Evolutionary conservation across 306 rosid genomes (phyloP).

Genomic region (cucumber (Cucumis sativus)): Cucumber_9930_V3 NC_026660.2:6304501-6305000

Average conservation of each 20-base stretch:
- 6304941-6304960: slow-evolving; percentile 72
- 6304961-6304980: slow-evolving; percentile 2
- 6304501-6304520: neutral
- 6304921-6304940: slow-evolving; percentile 76
- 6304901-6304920: slow-evolving; percentile 69
- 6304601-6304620: slow-evolving; percentile 33
- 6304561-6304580: neutral
- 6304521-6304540: neutral
- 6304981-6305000: neutral
- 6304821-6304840: neutral
- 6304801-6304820: neutral
- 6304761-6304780: neutral
- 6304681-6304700: slow-evolving; percentile 76
- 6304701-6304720: slow-evolving; percentile 94
- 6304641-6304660: slow-evolving; percentile 74
- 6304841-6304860: neutral
- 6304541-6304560: neutral
- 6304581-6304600: neutral
- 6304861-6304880: slow-evolving; percentile 19
- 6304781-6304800: neutral
- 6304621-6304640: slow-evolving; percentile 64
- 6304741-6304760: slow-evolving; percentile 29
- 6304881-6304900: slow-evolving; percentile 79
- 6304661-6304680: slow-evolving; percentile 79
- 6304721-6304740: slow-evolving; percentile 67